These are phyloP conservation scores for Bipolaris victoriae DNA, from an alignment of 2,329 filamentous ascomycete species.

Conservation along the genomic window DNA sequence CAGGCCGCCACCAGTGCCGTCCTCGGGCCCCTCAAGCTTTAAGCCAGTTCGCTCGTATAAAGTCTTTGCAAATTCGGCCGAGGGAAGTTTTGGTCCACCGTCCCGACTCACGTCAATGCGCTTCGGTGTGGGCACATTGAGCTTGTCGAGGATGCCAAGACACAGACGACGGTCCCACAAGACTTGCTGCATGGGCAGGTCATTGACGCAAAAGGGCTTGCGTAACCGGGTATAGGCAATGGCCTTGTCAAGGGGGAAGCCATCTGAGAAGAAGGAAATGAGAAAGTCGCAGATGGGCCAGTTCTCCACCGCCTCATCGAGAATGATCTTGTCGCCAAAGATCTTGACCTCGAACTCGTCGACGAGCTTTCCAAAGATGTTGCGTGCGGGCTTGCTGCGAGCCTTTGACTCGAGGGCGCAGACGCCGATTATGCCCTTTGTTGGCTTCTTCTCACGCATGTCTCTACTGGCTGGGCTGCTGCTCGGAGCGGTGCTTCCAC, in stretches of 20 bases:
- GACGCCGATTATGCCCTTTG: conserved; percentile 78
- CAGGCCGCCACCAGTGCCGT: conserved; percentile 67
- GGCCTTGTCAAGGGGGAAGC: conserved; percentile 94
- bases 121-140: conserved; percentile 86
- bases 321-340: conserved; percentile 97
- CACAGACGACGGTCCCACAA: conserved; percentile 95
- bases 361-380: conserved; percentile 91
- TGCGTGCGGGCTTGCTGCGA: conserved; percentile 93
- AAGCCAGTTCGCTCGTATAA: conserved; percentile 83
- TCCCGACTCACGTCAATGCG: conserved; percentile 91
- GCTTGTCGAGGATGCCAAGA: conserved; percentile 82
- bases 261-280: conserved; percentile 98
- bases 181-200: conserved; percentile 95
- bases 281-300: conserved; percentile 97
- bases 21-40: conserved; percentile 70
- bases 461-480: conserved; percentile 75
- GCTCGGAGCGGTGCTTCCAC: conserved; percentile 80
- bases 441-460: conserved; percentile 58
- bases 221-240: conserved; percentile 92
- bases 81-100: conserved; percentile 81
- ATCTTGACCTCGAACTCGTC: conserved; percentile 96
- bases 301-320: conserved; percentile 95
- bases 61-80: conserved; percentile 78
- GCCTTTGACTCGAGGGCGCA: conserved; percentile 96
- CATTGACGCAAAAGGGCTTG: conserved; percentile 97